phyloP scores from a whole-genome alignment of 1,139 yeast species.

The Sugiyamaella xylanicola region DNA sequence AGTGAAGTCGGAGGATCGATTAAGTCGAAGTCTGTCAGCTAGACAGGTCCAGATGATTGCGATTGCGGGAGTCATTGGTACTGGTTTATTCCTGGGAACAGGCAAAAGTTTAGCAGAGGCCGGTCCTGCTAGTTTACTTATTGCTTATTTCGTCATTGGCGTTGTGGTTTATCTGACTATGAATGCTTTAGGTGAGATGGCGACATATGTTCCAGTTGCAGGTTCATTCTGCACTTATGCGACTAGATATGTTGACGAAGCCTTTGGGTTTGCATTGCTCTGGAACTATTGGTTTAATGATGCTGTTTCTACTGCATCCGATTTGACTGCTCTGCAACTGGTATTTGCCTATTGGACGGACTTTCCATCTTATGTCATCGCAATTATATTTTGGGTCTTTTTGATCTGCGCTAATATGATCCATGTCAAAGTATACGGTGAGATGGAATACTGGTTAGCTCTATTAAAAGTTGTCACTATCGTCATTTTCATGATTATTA shows the following conservation, averaged over 20 bases:
- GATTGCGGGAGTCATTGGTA: conserved; percentile 52
- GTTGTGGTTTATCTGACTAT: conserved; percentile 56
- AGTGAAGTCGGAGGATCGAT: conserved; percentile 29
- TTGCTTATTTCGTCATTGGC: conserved; percentile 54
- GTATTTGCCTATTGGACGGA: conserved; percentile 63
- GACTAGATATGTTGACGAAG: conserved; percentile 59
- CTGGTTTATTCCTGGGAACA: conserved; percentile 58
- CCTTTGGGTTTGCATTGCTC: conserved; percentile 64
- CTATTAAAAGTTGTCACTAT: conserved; percentile 58
- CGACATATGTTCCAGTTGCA: conserved; percentile 59
- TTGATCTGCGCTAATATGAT: conserved; percentile 55
- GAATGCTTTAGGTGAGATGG: conserved; percentile 66
- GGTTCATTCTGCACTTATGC: conserved; percentile 68
- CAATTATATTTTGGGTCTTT: conserved; percentile 61
- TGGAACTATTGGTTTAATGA: conserved; percentile 68
- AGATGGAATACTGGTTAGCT: conserved; percentile 68
- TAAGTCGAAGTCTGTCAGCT: conserved; percentile 49
- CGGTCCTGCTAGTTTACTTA: conserved; percentile 57
- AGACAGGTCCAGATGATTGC: conserved; percentile 53
- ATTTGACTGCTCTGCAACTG: conserved; percentile 60
- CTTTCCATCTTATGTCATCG: conserved; percentile 59
- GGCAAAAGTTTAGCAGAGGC: conserved; percentile 56
- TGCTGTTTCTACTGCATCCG: conserved; percentile 63
- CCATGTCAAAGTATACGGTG: conserved; percentile 62
- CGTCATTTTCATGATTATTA: conserved; percentile 60